Base-by-base conservation (phyloP, 495 filamentous ascomycete species). In the Penicillium desertorum region DNA sequence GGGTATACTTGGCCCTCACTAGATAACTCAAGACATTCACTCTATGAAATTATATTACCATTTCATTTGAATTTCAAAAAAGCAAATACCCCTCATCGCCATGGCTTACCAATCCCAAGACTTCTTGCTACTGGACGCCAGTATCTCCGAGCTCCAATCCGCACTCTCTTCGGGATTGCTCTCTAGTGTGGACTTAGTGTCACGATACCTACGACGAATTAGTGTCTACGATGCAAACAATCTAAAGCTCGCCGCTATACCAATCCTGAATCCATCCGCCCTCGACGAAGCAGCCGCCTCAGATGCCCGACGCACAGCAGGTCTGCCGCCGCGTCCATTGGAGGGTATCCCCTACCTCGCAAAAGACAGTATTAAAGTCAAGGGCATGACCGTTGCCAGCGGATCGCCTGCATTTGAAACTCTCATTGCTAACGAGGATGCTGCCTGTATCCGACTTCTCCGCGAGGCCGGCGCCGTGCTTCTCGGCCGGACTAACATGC, bases 271-370 rank as follows among this genome's bases (percentile, higher is more conserved):
- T 32, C 61, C 61, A 27, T 54, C 49, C 9, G 68, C 54, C 17
- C 60, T 74, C 25, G 64, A 74, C 5, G 71, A 72, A 46, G 69
- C 71, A 11, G 52, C 65, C 14, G 62, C 64, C 10, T 74, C 71
- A 6, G 71, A 74, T 62, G 67, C 65, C 2, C 57, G 69, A 11
- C 62, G 71, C 10, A 59, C 61, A 25, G 55, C 66, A 0, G 71
- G 71, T 29, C 45, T 62, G 30, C 61, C 67, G 8, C 50, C 52
- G 5, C 74, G 84, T 20, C 78, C 79, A 12, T 71, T 90, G 6
- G 86, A 91, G 63, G 87, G 87, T n/a, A 85, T 91, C 54, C 87
- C 87, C 3, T 84, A 86, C 62, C 67, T 87, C 0, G 79, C 88
- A 57, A 90, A 89, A 72, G 85, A 90, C 70, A 90, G 84, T 65